Evolutionary conservation across 371 early-diverging fungal genomes (phyloP).

Genomic region (Synchytrium microbalum): DNA sequence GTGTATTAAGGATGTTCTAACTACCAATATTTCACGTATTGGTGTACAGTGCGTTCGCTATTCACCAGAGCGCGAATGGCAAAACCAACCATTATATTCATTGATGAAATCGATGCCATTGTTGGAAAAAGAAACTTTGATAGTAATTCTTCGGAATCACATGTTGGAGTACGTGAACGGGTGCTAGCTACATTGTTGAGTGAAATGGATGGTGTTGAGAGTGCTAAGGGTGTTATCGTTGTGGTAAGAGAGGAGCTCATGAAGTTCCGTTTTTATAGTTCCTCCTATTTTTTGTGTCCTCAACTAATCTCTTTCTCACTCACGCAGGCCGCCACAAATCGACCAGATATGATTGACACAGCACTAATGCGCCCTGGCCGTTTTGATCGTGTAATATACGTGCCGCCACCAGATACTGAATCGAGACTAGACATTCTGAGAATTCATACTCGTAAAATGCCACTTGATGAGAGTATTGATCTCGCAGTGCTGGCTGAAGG

Average conservation of each 20-base stretch:
- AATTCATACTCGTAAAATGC: conserved; percentile 77
- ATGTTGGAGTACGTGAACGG: conserved; percentile 67
- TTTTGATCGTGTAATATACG: conserved; percentile 88
- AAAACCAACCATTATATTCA: conserved; percentile 89
- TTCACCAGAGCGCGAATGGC: conserved; percentile 81
- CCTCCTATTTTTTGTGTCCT: conserved; percentile 1
- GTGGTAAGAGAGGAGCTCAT: conserved; percentile 40
- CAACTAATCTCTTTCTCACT: conserved; percentile 1
- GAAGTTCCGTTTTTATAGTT: too few relatives aligned
- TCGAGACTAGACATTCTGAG: conserved; percentile 76
- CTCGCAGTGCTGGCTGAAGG: conserved; percentile 58
- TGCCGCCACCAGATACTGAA: conserved; percentile 79
- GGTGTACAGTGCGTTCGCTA: conserved; percentile 55
- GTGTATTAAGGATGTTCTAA: not conserved
- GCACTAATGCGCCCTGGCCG: conserved; percentile 94
- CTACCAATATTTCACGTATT: not conserved
- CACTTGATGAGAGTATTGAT: conserved; percentile 62
- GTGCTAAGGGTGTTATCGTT: conserved; percentile 63
- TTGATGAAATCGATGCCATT: conserved; percentile 68
- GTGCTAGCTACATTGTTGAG: conserved; percentile 85
- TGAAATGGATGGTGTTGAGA: conserved; percentile 97
- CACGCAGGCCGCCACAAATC: conserved; percentile 88
- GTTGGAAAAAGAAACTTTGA: conserved; percentile 45
- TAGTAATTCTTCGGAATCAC: conserved; percentile 34
- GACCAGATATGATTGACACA: conserved; percentile 92